Evolutionary conservation across 352 stramenopile genomes (phyloP).

Genomic region (Pythium volutum): DNA sequence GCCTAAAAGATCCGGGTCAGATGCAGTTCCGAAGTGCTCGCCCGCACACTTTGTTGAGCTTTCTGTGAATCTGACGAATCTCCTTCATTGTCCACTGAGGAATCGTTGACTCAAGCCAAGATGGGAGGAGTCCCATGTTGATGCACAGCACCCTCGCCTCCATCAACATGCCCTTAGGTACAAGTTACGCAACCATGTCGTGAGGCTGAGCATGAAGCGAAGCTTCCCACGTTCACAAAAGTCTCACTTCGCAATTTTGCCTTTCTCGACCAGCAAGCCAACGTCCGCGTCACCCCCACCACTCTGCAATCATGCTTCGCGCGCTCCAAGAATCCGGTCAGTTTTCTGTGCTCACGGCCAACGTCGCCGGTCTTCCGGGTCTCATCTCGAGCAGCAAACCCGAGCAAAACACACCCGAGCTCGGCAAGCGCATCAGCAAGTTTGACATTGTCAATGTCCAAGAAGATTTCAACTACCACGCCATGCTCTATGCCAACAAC

Average conservation of each 20-base stretch:
- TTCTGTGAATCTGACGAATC: slow-evolving; percentile 5
- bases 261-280: background rate
- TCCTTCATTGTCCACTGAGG: too few species aligned
- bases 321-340: slow-evolving; percentile 32
- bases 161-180: too few species aligned
- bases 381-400: slow-evolving; percentile 47
- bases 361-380: slow-evolving; percentile 41
- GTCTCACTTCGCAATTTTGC: slow-evolving; percentile 11
- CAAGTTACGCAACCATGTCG: too few species aligned
- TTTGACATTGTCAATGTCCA: slow-evolving; percentile 27
- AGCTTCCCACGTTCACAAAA: background rate
- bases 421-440: slow-evolving; percentile 37
- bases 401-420: slow-evolving; percentile 41
- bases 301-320: slow-evolving; percentile 27
- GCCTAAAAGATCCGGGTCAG: too few species aligned
- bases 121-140: too few species aligned
- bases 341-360: slow-evolving; percentile 41
- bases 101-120: too few species aligned
- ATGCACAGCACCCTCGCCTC: too few species aligned
- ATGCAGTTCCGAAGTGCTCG: too few species aligned
- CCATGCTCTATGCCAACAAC: slow-evolving; percentile 37
- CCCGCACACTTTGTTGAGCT: too few species aligned
- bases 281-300: background rate
- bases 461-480: slow-evolving; percentile 25
- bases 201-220: background rate